Evolutionary conservation across 1,284 basidiomycete genomes (phyloP), one percentile per base, ranked within the genome.

Genomic region (Golubevia pallescens): DNA sequence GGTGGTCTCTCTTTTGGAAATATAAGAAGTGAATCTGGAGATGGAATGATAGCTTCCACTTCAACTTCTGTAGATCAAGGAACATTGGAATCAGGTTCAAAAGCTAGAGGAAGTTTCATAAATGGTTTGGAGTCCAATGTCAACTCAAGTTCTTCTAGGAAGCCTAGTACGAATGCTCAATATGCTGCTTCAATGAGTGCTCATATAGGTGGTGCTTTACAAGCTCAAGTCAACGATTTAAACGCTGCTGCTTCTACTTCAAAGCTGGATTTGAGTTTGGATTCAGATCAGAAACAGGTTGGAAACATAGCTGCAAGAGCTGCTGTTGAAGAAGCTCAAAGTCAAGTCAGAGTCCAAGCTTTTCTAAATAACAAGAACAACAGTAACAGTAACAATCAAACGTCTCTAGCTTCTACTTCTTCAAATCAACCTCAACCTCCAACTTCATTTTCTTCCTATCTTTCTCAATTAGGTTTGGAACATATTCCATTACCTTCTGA

Each of bases 101-200:
- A 57, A 8, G 56, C 21, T 3, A 62, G 20, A 34, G 13, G 69
- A 56, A 6, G 65, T 70, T 0, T 64, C 65, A 0, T 60, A 62
- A 5, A 73, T 73, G 73, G 54, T 67, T 48, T 66, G 66, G 60
- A 73, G 63, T 32, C 62, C 58, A 67, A 28, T 28, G 6, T 28
- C 28, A 28, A 28, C 28, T 28, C 28, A 28, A 28, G 28, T 28
- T 28, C 28, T 28, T 28, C 28, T 28, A 28, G 28, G 28, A 28
- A 28, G 6, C 28, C 28, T 28, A 70, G 66, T 24, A 70, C 67
- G 19, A 69, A 67, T 23, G 69, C 71, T 42, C 64, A 62, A 14
- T 75, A 75, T 63, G 71, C 73, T 20, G 75, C 75, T n/a, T 72
- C 75, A 6, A 73, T 75, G 66, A 73, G 71, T 57, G 69, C 70